Evolutionary conservation across 2,329 filamentous ascomycete species (phyloP).

Genomic region (Colletotrichum sp.): DNA sequence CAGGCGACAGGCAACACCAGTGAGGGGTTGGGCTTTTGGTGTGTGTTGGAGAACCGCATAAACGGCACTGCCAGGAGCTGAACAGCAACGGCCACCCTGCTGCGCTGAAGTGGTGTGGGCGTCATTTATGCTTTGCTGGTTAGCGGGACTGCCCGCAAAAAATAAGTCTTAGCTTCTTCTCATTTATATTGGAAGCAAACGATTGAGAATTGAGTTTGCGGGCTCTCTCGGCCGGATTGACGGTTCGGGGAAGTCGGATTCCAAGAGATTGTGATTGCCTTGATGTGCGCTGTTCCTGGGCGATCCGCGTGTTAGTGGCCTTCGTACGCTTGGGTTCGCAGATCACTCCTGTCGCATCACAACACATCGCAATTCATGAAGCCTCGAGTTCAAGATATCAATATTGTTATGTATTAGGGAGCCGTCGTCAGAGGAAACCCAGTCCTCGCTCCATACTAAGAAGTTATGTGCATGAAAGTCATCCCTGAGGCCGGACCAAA

Average conservation of each 20-base stretch:
- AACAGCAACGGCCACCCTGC: neutral
- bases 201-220: neutral
- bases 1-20: neutral
- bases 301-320: neutral
- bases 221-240: neutral
- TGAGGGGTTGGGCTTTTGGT: neutral
- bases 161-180: neutral
- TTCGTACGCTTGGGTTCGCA: neutral
- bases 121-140: neutral
- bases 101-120: neutral
- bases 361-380: neutral
- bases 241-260: neutral
- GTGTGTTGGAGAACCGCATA: neutral
- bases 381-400: neutral
- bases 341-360: neutral
- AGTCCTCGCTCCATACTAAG: neutral
- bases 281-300: neutral
- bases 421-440: neutral
- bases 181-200: neutral
- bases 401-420: slow-evolving; percentile 1
- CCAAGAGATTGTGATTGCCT: neutral
- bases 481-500: neutral
- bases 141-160: neutral
- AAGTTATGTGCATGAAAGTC: slow-evolving; percentile 11
- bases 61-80: neutral